Base-by-base conservation (phyloP, 1,139 yeast genomes). In the Hanseniaspora gamundiae region DNA sequence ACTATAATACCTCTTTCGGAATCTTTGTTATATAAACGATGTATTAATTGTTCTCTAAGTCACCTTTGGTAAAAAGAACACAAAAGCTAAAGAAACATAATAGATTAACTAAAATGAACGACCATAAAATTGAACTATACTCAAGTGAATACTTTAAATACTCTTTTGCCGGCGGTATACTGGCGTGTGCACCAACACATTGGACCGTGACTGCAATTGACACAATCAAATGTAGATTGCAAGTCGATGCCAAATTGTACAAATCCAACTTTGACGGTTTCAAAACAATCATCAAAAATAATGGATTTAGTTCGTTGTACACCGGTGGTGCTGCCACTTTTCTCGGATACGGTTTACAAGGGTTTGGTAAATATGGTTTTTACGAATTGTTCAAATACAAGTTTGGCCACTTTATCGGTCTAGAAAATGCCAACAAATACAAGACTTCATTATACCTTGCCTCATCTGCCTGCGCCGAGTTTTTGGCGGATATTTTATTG, bases 141-240 rank as follows among this genome's bases (percentile, higher is more conserved):
- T 70, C 88, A 3, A 69, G 71, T 21, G 81, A 84, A 60, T 88
- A 82, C 66, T 88, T 75, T 66, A 74, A 76, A 41, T 79, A 94
- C 40, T 88, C 96, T 65, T 80, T 94, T 10, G 49, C 85, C 35
- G 97, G 97, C 44, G 97, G 97, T 54, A 71, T 84, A 13, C 42
- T 64, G 47, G 96, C 97, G 3, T 88, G 97, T 70, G 96, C 96
- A 30, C 94, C 95, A 29, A 88, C 97, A 13, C 97, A 88, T 66
- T 79, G 95, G 2, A 75, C 84, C 2, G 93, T 88, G 29, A 84
- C 95, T 6, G 97, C 97, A 3, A 72, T 88, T 50, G 97, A 88
- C 67, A 70, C 88, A 51, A 94, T 88, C 60, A 88, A 88, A 68
- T 82, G 94, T 67, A 80, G 96, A 61, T 71, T 93, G 55, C 96